These are phyloP conservation scores for Erigeron canadensis DNA, from an alignment of 129 eudicot genomes.

Conservation along the genomic window DNA sequence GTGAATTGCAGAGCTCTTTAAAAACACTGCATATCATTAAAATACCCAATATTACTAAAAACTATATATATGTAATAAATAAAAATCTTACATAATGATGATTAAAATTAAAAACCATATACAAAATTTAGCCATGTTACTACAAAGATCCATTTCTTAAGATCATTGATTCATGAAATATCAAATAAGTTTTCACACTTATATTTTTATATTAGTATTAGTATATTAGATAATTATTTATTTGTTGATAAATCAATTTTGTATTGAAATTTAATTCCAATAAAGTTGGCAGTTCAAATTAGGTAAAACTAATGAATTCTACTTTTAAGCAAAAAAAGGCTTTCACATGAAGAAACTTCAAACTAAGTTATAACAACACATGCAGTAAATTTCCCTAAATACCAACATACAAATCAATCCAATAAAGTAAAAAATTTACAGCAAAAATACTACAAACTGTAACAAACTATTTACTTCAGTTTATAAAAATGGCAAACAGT, in stretches of 20 bases:
- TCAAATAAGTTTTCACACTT: no score
- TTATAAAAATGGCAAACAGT: neutral
- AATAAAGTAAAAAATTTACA: constrained; percentile 12
- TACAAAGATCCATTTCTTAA: constrained; percentile 20
- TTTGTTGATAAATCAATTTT: no score
- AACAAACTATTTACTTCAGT: constrained; percentile 17
- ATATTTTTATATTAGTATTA: no score
- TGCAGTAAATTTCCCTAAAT: constrained; percentile 21
- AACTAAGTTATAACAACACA: constrained; percentile 30
- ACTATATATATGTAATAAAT: no score
- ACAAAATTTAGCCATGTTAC: neutral
- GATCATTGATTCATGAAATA: neutral
- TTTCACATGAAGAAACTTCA: constrained; percentile 34
- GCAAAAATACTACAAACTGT: neutral
- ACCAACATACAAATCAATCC: neutral
- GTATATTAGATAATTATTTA: no score
- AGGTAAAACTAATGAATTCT: constrained; percentile 31
- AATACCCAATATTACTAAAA: constrained; percentile 24
- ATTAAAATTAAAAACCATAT: neutral
- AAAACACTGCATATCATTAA: constrained; percentile 33
- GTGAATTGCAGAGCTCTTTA: constrained; percentile 36
- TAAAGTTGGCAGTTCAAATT: constrained; percentile 25
- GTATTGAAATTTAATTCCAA: no score
- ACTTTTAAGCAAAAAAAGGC: constrained; percentile 23
- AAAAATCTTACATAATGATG: no score